These are phyloP conservation scores for Wickerhamomyces bisporus DNA, from an alignment of 805 yeast genomes.

Conservation along the genomic window DNA sequence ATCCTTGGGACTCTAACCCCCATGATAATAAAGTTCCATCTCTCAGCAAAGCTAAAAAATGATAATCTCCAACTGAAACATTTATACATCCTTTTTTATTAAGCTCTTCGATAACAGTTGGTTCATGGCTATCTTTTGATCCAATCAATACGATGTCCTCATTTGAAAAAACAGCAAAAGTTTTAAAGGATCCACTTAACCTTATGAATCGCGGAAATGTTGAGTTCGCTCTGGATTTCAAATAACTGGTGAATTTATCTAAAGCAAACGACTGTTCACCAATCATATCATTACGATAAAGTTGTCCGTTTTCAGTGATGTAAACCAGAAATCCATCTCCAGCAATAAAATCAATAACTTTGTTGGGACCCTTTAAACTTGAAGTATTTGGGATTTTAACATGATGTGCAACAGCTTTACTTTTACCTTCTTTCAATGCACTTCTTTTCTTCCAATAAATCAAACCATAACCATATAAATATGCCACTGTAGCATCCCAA, in stretches of 20 bases:
- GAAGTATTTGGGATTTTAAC: slow-evolving; percentile 37
- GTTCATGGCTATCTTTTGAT: slow-evolving; percentile 22
- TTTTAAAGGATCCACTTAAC: slow-evolving; percentile 48
- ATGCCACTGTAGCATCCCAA: slow-evolving; percentile 56
- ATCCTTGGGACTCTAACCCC: slow-evolving; percentile 58
- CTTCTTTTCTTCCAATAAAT: slow-evolving; percentile 48
- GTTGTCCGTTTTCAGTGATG: slow-evolving; percentile 39
- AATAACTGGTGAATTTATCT: slow-evolving; percentile 28
- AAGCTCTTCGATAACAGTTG: slow-evolving; percentile 33
- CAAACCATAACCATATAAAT: slow-evolving; percentile 45
- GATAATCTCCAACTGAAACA: slow-evolving; percentile 69
- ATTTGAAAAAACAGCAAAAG: slow-evolving; percentile 52
- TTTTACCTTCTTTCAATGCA: slow-evolving; percentile 24
- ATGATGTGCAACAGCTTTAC: slow-evolving; percentile 34
- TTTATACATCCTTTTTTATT: slow-evolving; percentile 47
- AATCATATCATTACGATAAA: slow-evolving; percentile 19
- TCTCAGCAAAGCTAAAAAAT: slow-evolving; percentile 53
- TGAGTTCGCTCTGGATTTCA: slow-evolving; percentile 19
- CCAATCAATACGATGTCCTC: slow-evolving; percentile 30
- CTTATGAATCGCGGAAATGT: slow-evolving; percentile 37
- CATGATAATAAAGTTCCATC: slow-evolving; percentile 56
- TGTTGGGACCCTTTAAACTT: slow-evolving; percentile 26
- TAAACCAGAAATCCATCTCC: slow-evolving; percentile 49
- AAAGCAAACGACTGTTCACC: slow-evolving; percentile 21
- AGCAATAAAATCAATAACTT: slow-evolving; percentile 49